Evolutionary conservation across 306 rosid species (phyloP).

Genomic region (Hippophae tibetana): DNA sequence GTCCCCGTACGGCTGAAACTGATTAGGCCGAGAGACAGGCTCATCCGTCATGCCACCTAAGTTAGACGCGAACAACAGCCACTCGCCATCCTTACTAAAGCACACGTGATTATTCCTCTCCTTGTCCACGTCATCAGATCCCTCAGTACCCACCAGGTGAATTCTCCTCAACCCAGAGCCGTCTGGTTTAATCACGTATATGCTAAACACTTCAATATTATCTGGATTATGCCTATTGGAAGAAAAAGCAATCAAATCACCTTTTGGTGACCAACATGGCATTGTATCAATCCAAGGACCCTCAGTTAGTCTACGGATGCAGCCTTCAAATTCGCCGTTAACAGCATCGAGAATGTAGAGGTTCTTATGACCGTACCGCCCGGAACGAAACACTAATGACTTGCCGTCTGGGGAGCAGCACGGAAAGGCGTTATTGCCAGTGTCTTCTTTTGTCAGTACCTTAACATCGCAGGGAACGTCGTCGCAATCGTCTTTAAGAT

Average conservation of each 20-base stretch:
- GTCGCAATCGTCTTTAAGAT: conserved; percentile 29
- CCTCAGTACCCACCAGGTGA: conserved; percentile 35
- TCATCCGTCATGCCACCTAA: conserved; percentile 66
- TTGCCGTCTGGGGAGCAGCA: conserved; percentile 74
- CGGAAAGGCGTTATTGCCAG: conserved; percentile 75
- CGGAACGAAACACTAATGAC: conserved; percentile 62
- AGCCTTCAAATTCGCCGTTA: conserved; percentile 54
- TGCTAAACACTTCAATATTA: conserved; percentile 42
- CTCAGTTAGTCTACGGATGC: conserved; percentile 46
- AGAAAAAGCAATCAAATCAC: conserved; percentile 76
- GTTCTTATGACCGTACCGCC: conserved; percentile 65
- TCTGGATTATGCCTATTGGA: conserved; percentile 52
- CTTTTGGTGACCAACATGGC: conserved; percentile 85
- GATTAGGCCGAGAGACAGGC: conserved; percentile 68
- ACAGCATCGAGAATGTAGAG: conserved; percentile 60
- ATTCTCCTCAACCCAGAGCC: conserved; percentile 58
- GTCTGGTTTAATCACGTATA: conserved; percentile 55
- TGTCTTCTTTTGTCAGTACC: conserved; percentile 41
- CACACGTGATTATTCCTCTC: conserved; percentile 86
- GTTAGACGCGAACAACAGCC: conserved; percentile 66
- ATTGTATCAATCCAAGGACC: conserved; percentile 81
- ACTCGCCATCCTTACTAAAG: conserved; percentile 62
- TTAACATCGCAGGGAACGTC: conserved; percentile 22
- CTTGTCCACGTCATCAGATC: conserved; percentile 26
- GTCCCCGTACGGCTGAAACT: conserved; percentile 89